Base-by-base conservation (phyloP, 2,329 filamentous ascomycete species). In the Chalara sp. region DNA sequence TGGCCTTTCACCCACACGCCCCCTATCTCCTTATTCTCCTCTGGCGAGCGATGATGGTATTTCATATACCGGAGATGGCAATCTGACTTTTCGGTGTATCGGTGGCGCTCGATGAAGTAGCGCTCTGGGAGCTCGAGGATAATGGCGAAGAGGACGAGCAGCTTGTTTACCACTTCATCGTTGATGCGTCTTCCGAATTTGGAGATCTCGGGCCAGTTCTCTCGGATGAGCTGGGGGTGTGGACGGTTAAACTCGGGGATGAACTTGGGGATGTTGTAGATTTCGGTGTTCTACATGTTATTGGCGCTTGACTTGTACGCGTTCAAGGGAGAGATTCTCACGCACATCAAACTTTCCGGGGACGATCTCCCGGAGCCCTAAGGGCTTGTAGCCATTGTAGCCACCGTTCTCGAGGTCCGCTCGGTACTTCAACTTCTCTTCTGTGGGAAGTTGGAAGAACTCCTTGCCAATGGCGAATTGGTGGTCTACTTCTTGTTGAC, bases 391-490 rank as follows among this genome's bases (percentile, higher is more conserved):
- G 4, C 78, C 79, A 54, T 81, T 81, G 59, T 81, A 81, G 32
- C 76, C 76, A 1, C 76, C 79, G 5, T 70, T 67, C 28, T 72
- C 75, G 44, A 77, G 70, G 30, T 70, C 67, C 33, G 74, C 72
- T 21, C 29, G n/a, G 40, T 8, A 81, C 56, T 78, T 78, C 47
- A 78, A 70, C 58, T 83, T 84, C 59, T 84, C 79, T 7, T 79
- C 74, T 0, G 72, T 68, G 0, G 79, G 71, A 0, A 84, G 67
- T 5, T 73, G 62, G 58, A 83, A 83, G 54, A 84, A 74, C 35
- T 76, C 70, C 51, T 79, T 78, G 1, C 75, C 80, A 2, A 84
- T 72, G 10, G 80, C 78, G 54, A 83, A 84, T 55, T 84, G 80
- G 5, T 71, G 68, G 56, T 84, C 75, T 1, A 84, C 72, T 60